Evolutionary conservation across 352 stramenopile species (phyloP), one percentile per base, ranked within the genome.

Genomic region (Phytophthora tentaculata): DNA sequence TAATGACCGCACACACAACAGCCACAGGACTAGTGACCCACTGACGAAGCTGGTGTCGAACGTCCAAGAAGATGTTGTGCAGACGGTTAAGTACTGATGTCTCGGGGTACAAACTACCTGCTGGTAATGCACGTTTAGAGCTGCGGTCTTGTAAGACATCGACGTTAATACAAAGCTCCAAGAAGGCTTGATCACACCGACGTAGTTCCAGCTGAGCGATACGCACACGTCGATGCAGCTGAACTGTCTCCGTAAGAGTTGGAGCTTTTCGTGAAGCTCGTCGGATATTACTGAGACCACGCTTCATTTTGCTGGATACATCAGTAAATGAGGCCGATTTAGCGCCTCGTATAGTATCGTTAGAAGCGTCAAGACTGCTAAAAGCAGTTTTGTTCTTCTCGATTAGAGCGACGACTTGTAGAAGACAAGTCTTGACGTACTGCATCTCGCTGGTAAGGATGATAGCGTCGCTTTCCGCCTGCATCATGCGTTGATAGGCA

Each of bases 381-480:
- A 75, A 75, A 37, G 67, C 32, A n/a, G 67, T 56, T 26, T 60
- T 67, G 12, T 77, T 62, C 17, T 53, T 58, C 14, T 83, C 73
- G 4, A 86, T 60, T 4, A 86, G 43, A 5, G 52, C 56, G 1
- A 76, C 19, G 0, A 90, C 77, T 3, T 76, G 57, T 3, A 70
- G 8, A 2, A 92, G 49, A 45, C 79, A 84, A 9, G 75, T 72
- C 50, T 89, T 90, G 45, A 82, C 60, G 41, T 82, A 80, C 48
- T 90, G 82, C 78, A 92, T 87, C 20, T 90, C 81, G 35, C 69
- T 77, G 19, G 82, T 89, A 43, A 91, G 75, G 39, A 92, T 79
- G 51, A 92, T 91, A 20, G 81, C 74, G 29, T 76, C 78, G 37
- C 73, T 73, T 32, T 92, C 83, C 0, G 81, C 73, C 19, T 81